Base-by-base conservation (phyloP, 2,329 filamentous ascomycete species). In the Aphanocladium album region DNA sequence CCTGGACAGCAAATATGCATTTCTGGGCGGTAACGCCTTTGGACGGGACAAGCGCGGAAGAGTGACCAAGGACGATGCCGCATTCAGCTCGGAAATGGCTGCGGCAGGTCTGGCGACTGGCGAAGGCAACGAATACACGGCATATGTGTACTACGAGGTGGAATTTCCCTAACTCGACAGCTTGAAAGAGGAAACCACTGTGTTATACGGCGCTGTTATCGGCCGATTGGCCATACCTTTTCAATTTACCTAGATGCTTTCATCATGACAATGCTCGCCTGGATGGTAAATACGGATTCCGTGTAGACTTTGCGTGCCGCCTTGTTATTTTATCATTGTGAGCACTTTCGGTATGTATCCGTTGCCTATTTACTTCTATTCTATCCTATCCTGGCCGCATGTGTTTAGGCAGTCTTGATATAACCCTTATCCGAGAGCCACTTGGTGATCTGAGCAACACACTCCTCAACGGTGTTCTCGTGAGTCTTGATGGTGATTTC, bases 131-230 rank as follows among this genome's bases (percentile, higher is more conserved):
- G 92, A 97, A 73, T 99, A 98, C 79, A 95, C 91, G 62, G 89
- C 95, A 45, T 99, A 96, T 76, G 95, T 98, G 71, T 97, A 93
- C 80, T 99, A 98, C 77, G 91, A 96, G 73, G 90, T 98, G 72
- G 90, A 95, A 71, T 86, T 98, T 61, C 80, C 81, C 35, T 80
- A 54, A 21, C 52, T 25, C 7, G 12, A 58, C 19, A 41, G 25
- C 14, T 39, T 17, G 37, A 19, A 52, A 21, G 23, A 3, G 19
- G 21, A 50, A 27, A 39, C 43, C 3, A 46, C 33, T 56, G 59
- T 61, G 46, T 41, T 62, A 55, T 54, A 59, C 41, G 50, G 54
- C 23, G 21, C 19, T 23, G 3, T 47, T 19, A 23, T 23, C 43
- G 43, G 21, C 50, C 30, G 21, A 23, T 50, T n/a, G 49, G 41